These are phyloP conservation scores for Protomyces gravidus DNA, from an alignment of 1,139 yeast species.

Conservation along the genomic window DNA sequence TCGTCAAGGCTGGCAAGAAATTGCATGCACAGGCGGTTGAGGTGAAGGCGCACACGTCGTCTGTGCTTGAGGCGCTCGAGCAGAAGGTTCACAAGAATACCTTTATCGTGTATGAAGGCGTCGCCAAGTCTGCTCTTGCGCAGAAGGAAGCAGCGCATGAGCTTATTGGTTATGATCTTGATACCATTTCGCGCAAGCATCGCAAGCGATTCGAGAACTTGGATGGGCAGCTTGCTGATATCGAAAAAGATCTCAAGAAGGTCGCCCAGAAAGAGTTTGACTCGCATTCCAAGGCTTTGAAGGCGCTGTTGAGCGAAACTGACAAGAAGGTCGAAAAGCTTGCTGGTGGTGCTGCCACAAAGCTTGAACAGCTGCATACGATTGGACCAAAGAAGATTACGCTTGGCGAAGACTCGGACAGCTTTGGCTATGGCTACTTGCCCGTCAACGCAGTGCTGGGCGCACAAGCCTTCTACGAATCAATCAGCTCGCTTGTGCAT, in stretches of 20 bases:
- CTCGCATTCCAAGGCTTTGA: constrained; percentile 7
- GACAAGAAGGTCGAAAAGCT: constrained; percentile 19
- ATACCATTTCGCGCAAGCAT: constrained; percentile 13
- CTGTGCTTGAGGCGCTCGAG: constrained; percentile 13
- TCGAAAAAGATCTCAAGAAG: constrained; percentile 7
- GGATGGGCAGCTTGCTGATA: constrained; percentile 10
- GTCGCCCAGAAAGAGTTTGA: constrained; percentile 1
- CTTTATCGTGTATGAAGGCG: constrained; percentile 15
- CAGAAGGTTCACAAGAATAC: constrained; percentile 14
- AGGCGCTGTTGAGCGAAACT: constrained; percentile 5
- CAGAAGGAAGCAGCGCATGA: constrained; percentile 17
- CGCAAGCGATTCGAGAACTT: constrained; percentile 14
- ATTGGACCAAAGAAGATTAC: constrained; percentile 26
- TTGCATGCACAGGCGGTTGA: constrained; percentile 24
- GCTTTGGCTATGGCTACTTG: constrained; percentile 15
- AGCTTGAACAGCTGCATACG: constrained; percentile 11
- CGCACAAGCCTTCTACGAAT: constrained; percentile 24
- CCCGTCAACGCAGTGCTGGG: constrained; percentile 22
- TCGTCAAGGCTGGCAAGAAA: constrained; percentile 25
- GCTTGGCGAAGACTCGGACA: constrained; percentile 16
- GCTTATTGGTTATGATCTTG: constrained; percentile 9
- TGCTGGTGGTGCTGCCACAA: constrained; percentile 26
- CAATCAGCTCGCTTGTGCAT: constrained; percentile 9
- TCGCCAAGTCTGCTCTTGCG: constrained; percentile 3
- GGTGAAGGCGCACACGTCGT: constrained; percentile 22